These are phyloP conservation scores for Dothiorella sarmentorum DNA, from an alignment of 2,329 filamentous ascomycete species.

Conservation along the genomic window DNA sequence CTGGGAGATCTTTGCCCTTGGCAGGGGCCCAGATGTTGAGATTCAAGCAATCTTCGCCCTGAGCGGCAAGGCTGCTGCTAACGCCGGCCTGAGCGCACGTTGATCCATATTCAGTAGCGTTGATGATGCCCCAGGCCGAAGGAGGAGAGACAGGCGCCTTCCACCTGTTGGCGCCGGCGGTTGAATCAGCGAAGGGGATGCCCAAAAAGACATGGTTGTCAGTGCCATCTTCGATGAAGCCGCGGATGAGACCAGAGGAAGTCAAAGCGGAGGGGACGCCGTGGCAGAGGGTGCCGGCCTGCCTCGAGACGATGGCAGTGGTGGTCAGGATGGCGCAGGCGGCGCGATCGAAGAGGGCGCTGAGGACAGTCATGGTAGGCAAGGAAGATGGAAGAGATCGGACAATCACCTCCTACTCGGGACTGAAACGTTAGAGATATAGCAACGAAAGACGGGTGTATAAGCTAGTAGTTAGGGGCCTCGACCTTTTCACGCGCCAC, in stretches of 20 bases:
- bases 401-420: slow-evolving; percentile 8
- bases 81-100: slow-evolving; percentile 17
- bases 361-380: slow-evolving; percentile 2
- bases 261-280: slow-evolving; percentile 7
- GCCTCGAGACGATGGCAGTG: not conserved
- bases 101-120: slow-evolving; percentile 15
- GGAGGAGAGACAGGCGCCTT: slow-evolving; percentile 4
- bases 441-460: slow-evolving; percentile 1
- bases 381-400: no score
- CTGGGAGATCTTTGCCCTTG: slow-evolving; percentile 29
- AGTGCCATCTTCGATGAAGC: slow-evolving; percentile 5
- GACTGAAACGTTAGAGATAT: slow-evolving; percentile 15
- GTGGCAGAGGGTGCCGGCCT: slow-evolving; percentile 7
- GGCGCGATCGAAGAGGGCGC: not conserved
- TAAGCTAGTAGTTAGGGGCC: not conserved
- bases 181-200: slow-evolving; percentile 17
- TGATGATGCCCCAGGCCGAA: not conserved
- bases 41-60: slow-evolving; percentile 33
- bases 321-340: not conserved
- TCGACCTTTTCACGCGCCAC: slow-evolving; percentile 1
- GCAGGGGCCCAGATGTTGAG: slow-evolving; percentile 35
- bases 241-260: slow-evolving; percentile 11
- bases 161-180: slow-evolving; percentile 14
- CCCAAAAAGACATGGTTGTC: slow-evolving; percentile 17
- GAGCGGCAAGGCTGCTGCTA: slow-evolving; percentile 12